Evolutionary conservation across 2,329 filamentous ascomycete species (phyloP).

Genomic region (Chalaropsis thielavioides): DNA sequence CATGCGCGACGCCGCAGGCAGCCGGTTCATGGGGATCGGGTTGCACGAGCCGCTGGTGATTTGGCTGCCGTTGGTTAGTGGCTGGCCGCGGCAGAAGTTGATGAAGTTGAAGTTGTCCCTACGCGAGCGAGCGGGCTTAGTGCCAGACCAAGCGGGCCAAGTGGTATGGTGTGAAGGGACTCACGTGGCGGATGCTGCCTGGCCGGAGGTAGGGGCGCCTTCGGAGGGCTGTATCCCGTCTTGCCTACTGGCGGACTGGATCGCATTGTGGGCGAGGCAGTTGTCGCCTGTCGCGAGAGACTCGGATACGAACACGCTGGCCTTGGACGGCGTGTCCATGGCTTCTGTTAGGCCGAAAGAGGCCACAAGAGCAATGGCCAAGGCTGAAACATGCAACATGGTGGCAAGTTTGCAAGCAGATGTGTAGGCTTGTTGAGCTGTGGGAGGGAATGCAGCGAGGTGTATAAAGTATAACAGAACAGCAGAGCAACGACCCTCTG

Average conservation of each 20-base stretch:
- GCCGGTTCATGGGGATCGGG: constrained; percentile 43
- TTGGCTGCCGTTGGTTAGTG: constrained; percentile 40
- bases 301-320: no score
- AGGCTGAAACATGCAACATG: neutral
- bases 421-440: neutral
- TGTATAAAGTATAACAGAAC: no score
- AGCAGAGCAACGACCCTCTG: neutral
- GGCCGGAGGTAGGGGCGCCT: neutral
- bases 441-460: no score
- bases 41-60: constrained; percentile 39
- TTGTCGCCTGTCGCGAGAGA: neutral
- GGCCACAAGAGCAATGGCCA: neutral
- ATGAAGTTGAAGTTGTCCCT: constrained; percentile 42
- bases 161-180: constrained; percentile 15
- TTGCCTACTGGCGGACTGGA: constrained; percentile 30
- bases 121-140: neutral
- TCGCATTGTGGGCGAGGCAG: constrained; percentile 26
- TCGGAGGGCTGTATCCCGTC: constrained; percentile 23
- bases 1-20: constrained; percentile 38
- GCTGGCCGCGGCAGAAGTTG: constrained; percentile 42
- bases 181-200: constrained; percentile 32
- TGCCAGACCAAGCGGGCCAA: neutral
- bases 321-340: no score
- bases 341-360: neutral
- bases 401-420: neutral